These are phyloP conservation scores for Evansstolkia leycettana DNA, from an alignment of 495 filamentous ascomycete species.

Conservation along the genomic window DNA sequence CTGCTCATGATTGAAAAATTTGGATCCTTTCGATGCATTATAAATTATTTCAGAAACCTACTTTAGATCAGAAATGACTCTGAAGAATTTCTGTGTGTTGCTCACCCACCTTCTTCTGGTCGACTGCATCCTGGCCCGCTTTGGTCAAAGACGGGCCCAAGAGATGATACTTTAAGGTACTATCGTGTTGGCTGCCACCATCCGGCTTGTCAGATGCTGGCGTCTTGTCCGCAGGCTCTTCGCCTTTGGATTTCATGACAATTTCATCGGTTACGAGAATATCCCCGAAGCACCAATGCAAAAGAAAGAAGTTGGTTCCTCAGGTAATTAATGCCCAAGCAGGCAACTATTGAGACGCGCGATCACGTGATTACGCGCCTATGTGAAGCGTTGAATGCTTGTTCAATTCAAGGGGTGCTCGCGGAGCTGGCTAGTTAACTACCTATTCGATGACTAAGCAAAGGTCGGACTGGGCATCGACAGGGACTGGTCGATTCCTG, in stretches of 20 bases:
- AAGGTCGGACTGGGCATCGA: too few relatives aligned
- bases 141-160: constrained; percentile 93
- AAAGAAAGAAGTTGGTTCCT: too few relatives aligned
- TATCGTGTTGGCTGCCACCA: constrained; percentile 19
- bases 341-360: constrained; percentile 16
- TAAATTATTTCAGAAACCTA: constrained; percentile 95
- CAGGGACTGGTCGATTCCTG: too few relatives aligned
- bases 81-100: not conserved
- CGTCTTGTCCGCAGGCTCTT: constrained; percentile 6
- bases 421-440: too few relatives aligned
- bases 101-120: constrained; percentile 68
- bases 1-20: constrained; percentile 92
- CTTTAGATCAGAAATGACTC: not conserved
- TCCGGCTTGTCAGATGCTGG: constrained; percentile 1
- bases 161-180: constrained; percentile 54
- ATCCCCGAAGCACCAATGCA: not conserved
- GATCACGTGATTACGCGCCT: constrained; percentile 31
- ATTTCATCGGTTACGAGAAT: constrained; percentile 2
- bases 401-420: too few relatives aligned
- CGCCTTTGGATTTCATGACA: constrained; percentile 16
- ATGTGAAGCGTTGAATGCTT: too few relatives aligned
- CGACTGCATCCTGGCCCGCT: constrained; percentile 85
- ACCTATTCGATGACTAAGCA: too few relatives aligned
- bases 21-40: constrained; percentile 90
- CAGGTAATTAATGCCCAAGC: constrained; percentile 5